Evolutionary conservation across 768 basidiomycete species (phyloP), one percentile per base, ranked within the genome.

Genomic region (Pulveroboletus sp.): DNA sequence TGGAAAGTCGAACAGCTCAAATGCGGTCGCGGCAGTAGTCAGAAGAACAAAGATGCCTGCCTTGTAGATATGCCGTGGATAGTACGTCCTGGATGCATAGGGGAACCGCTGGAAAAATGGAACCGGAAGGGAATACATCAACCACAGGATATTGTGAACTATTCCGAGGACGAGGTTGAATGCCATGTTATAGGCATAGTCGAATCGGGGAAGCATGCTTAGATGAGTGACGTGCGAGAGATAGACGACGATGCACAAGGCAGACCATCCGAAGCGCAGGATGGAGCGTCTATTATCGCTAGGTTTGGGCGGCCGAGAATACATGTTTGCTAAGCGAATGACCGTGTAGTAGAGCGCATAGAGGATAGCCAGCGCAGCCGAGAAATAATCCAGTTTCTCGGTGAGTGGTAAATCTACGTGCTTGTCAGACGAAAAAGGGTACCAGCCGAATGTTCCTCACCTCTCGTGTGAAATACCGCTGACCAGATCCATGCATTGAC

Each of bases 401-500:
- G 94, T 98, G 24, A 71, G 63, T 2, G 86, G 82, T 6, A 81
- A 72, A 70, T 98, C 95, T 91, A 50, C n/a, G 18, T 5, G 45
- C 44, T 37, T 17, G 41, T 64, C 46, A 54, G 56, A 45, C 8
- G 39, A 18, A 30, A 15, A 33, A 31, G 8, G 50, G 30, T 37
- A n/a, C 7, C 32, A 43, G 31, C 39, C 28, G 6, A 2, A 15
- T 1, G n/a, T 0, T 7, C 63, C 82, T 58, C 56, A 89, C 93
- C 93, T 80, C 96, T 77, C 0, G 86, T 89, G 64, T 99, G 96
- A 60, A 98, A 99, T 3, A 97, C 76, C 1, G 83, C 69, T 2
- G 89, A 92, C 91, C 92, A 94, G 28, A 89, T 59, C 95, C 95
- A 99, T 2, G 93, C 86, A 58, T 95, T 94, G 55, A 93, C 73